phyloP scores from a whole-genome alignment of 345 rosid genomes.

The Linum tenue region DNA sequence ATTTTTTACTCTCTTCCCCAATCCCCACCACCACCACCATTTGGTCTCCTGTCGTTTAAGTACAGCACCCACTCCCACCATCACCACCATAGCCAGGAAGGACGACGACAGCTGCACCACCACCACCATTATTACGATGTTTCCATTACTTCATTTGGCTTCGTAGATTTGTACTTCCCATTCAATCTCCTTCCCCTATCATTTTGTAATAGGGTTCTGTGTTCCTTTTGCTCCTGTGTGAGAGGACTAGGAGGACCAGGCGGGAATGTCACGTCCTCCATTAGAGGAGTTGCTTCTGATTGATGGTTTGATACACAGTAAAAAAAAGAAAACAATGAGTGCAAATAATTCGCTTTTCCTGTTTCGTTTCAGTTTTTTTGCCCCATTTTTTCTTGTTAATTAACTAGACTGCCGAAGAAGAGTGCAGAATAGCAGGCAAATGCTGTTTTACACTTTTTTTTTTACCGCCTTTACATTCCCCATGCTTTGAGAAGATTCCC shows the following conservation, averaged over 20 bases:
- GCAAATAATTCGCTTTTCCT: not conserved
- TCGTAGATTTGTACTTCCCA: not conserved
- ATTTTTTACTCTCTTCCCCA: too few relatives aligned
- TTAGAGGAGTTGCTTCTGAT: not conserved
- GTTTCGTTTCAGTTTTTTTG: not conserved
- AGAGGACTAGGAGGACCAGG: not conserved
- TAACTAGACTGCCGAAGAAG: constrained; percentile 3
- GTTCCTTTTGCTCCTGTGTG: constrained; percentile 8
- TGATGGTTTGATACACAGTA: too few relatives aligned
- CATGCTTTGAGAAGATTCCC: constrained; percentile 17
- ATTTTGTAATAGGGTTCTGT: not conserved
- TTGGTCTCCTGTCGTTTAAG: too few relatives aligned
- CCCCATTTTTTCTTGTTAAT: constrained; percentile 18
- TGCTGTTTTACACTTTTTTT: not conserved
- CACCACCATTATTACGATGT: not conserved
- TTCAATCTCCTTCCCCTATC: not conserved
- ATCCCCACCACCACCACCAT: too few relatives aligned
- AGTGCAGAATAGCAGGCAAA: constrained; percentile 8
- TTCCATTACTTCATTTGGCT: not conserved
- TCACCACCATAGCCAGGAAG: too few relatives aligned
- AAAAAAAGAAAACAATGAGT: not conserved
- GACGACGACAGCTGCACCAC: too few relatives aligned
- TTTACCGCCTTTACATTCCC: constrained; percentile 19
- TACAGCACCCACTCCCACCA: too few relatives aligned
- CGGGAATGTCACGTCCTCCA: not conserved